Conservation (phyloP, 2,329 filamentous ascomycete genomes). For the Setomelanomma holmii region DNA sequence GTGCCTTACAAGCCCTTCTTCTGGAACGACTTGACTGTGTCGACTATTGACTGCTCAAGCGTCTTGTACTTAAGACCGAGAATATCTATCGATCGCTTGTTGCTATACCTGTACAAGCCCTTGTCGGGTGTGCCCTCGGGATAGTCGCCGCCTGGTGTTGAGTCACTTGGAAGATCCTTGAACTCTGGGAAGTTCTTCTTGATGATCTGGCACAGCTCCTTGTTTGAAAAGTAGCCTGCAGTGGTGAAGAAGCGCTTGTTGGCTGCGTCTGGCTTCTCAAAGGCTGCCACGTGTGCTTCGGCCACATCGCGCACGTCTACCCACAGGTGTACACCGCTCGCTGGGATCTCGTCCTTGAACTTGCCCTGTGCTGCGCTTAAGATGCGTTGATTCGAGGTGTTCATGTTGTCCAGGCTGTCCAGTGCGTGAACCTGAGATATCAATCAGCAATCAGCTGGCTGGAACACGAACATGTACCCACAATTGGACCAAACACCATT, state of each 20-base stretch:
- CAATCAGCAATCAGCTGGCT: conserved; percentile 12
- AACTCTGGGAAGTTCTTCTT: conserved; percentile 63
- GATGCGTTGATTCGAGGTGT: conserved; percentile 75
- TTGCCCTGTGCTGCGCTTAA: conserved; percentile 69
- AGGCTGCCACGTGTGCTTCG: conserved; percentile 66
- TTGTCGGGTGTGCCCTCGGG: conserved; percentile 55
- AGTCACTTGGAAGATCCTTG: conserved; percentile 56
- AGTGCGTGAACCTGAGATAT: conserved; percentile 60
- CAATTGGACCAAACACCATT: conserved; percentile 59
- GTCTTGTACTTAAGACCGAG: conserved; percentile 66
- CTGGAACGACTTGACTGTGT: conserved; percentile 70
- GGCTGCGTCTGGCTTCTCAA: conserved; percentile 62
- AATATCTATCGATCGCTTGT: conserved; percentile 60
- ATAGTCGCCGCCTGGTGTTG: conserved; percentile 53
- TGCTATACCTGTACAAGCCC: conserved; percentile 58
- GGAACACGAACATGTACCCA: conserved; percentile 25
- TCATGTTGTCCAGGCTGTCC: conserved; percentile 68
- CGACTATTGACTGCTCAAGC: conserved; percentile 66
- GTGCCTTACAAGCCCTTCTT: conserved; percentile 53
- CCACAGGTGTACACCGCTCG: conserved; percentile 62
- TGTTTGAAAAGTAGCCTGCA: conserved; percentile 67
- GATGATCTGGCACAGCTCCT: conserved; percentile 64
- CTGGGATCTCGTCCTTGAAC: conserved; percentile 63
- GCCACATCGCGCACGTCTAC: conserved; percentile 65
- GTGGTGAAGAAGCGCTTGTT: conserved; percentile 69